Evolutionary conservation across 768 basidiomycete species (phyloP).

Genomic region (Wakefieldia striispora): DNA sequence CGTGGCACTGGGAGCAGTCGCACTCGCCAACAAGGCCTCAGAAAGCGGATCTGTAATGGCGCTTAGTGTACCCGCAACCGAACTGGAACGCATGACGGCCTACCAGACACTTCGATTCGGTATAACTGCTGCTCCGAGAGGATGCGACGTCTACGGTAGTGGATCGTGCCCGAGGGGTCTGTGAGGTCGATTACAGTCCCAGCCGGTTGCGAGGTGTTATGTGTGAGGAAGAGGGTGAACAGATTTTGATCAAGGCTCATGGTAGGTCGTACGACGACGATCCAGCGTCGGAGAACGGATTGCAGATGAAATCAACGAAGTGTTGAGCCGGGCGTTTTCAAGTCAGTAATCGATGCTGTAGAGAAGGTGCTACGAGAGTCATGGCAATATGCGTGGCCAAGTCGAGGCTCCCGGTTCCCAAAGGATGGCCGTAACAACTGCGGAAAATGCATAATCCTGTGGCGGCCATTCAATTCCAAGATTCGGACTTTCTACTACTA

Average conservation of each 20-base stretch:
- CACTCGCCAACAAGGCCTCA: constrained; percentile 67
- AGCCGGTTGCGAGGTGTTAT: constrained; percentile 54
- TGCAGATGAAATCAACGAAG: too few relatives aligned
- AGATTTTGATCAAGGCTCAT: constrained; percentile 88
- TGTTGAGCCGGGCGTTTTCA: too few relatives aligned
- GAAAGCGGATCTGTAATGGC: constrained; percentile 65
- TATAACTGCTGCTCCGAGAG: constrained; percentile 45
- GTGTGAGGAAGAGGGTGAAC: constrained; percentile 71
- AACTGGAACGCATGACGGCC: neutral
- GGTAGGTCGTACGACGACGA: neutral
- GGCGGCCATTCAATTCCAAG: too few relatives aligned
- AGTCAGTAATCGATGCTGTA: too few relatives aligned
- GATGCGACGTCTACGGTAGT: constrained; percentile 72
- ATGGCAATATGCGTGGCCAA: too few relatives aligned
- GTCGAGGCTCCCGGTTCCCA: too few relatives aligned
- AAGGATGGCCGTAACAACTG: neutral
- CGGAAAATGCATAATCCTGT: neutral
- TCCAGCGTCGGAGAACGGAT: too few relatives aligned
- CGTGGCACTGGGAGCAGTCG: constrained; percentile 57
- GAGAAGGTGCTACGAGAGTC: too few relatives aligned
- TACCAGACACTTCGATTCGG: constrained; percentile 67
- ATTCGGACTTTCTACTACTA: too few relatives aligned
- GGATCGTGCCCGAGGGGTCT: constrained; percentile 57
- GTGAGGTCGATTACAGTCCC: constrained; percentile 60
- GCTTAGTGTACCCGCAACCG: neutral